Evolutionary conservation across 2,329 filamentous ascomycete genomes (phyloP), one percentile per base, ranked within the genome.

Genomic region (Alternaria sp.): DNA sequence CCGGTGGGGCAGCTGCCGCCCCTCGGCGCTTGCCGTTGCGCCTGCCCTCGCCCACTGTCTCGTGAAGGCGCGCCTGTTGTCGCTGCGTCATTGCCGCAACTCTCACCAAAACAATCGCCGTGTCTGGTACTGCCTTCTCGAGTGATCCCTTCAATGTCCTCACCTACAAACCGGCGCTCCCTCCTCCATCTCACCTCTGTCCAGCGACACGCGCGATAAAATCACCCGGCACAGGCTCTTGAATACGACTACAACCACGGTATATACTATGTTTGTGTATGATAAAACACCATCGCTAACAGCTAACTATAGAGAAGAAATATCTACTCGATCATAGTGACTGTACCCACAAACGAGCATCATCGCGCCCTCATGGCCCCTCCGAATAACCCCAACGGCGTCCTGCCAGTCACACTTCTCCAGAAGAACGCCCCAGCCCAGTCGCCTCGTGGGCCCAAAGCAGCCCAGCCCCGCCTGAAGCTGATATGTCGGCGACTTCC

Each of bases 401-500:
- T 81, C 61, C 71, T 81, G 61, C 79, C 79, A 55, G 77, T 76
- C 57, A 66, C 73, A 6, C 74, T 78, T 33, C 69, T 80, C 49
- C 78, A 81, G 64, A 80, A 80, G 66, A 79, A 75, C 58, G 25
- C 72, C 37, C 70, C 75, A 50, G 58, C 69, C 11, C 73, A 76
- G 18, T 58, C 74, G 3, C 67, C 78, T 60, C 78, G 76, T 55
- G 76, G 76, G 15, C 75, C 77, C 61, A 80, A 78, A 53, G 71
- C 76, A 30, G 85, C 87, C 69, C 79, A 84, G 18, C 86, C 89
- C 60, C 91, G 92, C 63, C 87, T 96, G 74, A 98, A 98, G 84
- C 86, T 97, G 12, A 85, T 96, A 23, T 85, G 97, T 58, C 89
- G 96, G 56, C 88, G 95, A 61, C 87, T 99, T 5, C 93, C 96